phyloP scores from a whole-genome alignment of 169 alveolate species.

The Plasmodium vinckei region DNA sequence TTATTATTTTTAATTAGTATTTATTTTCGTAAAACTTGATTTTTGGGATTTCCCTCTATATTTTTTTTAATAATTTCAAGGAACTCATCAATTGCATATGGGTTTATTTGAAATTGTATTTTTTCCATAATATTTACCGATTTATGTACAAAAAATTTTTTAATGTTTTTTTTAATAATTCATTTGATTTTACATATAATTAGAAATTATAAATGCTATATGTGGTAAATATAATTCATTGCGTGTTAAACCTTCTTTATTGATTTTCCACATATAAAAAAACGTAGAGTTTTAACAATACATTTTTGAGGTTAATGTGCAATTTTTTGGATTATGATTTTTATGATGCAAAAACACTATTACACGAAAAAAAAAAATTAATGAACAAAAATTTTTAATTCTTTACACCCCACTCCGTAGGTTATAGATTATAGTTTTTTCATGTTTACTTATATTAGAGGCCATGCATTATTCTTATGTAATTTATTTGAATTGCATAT shows the following conservation, averaged over 20 bases:
- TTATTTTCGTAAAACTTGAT: constrained; percentile 42
- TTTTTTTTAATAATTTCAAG: constrained; percentile 35
- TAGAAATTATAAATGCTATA: not conserved
- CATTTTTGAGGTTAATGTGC: constrained; percentile 7
- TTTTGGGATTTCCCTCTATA: constrained; percentile 19
- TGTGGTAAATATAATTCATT: not conserved
- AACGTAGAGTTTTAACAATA: constrained; percentile 1
- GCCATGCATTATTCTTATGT: constrained; percentile 3
- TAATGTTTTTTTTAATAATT: constrained; percentile 25
- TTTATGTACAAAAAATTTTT: constrained; percentile 38
- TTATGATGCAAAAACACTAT: constrained; percentile 26
- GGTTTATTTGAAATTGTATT: constrained; percentile 5
- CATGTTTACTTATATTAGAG: not conserved
- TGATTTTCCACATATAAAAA: not conserved
- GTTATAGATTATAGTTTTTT: not conserved
- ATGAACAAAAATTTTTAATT: constrained; percentile 1
- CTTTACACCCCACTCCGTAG: not conserved
- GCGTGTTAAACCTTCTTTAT: not conserved
- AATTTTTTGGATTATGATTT: constrained; percentile 46
- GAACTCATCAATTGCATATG: constrained; percentile 5
- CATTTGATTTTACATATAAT: constrained; percentile 11
- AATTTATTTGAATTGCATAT: constrained; percentile 14
- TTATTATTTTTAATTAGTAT: constrained; percentile 34
- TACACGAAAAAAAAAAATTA: constrained; percentile 16
- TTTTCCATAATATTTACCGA: constrained; percentile 4